Conservation (phyloP, 2,329 filamentous ascomycete genomes). For the Cryphonectria japonica region DNA sequence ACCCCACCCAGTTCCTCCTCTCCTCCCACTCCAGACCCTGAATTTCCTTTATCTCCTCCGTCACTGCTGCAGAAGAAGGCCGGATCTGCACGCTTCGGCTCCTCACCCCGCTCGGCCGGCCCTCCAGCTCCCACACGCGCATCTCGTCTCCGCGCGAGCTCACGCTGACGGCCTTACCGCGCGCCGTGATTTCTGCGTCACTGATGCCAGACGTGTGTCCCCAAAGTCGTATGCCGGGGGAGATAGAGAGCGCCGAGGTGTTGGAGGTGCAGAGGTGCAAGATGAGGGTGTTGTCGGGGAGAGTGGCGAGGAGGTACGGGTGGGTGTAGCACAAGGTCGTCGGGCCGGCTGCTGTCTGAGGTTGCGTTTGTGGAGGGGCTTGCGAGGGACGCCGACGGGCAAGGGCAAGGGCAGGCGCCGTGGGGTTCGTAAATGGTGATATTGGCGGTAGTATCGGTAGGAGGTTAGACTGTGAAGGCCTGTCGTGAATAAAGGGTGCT, state of each 20-base stretch:
- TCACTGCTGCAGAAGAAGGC: background rate
- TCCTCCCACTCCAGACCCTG: constrained; percentile 45
- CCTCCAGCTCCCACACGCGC: constrained; percentile 88
- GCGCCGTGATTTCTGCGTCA: constrained; percentile 79
- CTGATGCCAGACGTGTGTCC: constrained; percentile 91
- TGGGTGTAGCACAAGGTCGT: constrained; percentile 72
- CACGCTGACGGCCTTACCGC: constrained; percentile 89
- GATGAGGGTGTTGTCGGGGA: constrained; percentile 86
- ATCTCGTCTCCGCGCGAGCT: constrained; percentile 78
- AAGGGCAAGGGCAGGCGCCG: background rate
- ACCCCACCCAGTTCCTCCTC: constrained; percentile 72
- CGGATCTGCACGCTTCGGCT: constrained; percentile 56
- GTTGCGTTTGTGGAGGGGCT: background rate
- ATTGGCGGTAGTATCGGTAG: constrained; percentile 31
- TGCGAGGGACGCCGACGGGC: background rate
- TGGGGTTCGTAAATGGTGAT: background rate
- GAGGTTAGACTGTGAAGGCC: background rate
- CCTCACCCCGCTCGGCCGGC: constrained; percentile 50
- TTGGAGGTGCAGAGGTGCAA: constrained; percentile 81
- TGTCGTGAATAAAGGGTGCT: constrained; percentile 35
- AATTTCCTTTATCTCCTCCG: background rate
- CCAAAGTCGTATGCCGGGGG: constrained; percentile 77
- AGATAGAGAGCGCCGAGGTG: constrained; percentile 67
- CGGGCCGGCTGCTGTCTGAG: constrained; percentile 48
- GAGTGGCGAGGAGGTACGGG: constrained; percentile 82